Percentiles rank a stretch among this genome's conserved stretches.
phyloP scores from a whole-genome alignment of 352 stramenopile genomes.

The Phytophthora vignae region DNA sequence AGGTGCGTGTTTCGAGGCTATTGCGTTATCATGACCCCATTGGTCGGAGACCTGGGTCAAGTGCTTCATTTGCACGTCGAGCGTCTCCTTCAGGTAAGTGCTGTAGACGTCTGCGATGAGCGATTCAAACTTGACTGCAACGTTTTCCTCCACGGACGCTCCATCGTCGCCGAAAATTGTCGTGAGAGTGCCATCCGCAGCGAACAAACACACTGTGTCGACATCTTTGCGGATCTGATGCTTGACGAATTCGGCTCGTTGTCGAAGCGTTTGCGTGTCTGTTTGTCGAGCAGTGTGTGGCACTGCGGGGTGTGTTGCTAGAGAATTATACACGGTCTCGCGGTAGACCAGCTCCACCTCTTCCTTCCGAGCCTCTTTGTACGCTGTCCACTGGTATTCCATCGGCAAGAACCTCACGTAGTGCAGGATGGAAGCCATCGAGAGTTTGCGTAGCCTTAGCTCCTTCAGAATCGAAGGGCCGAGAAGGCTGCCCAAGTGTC shows the following conservation, averaged over 20 bases:
- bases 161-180: conserved; percentile 80
- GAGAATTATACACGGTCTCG: conserved; percentile 34
- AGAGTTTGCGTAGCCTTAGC: conserved; percentile 58
- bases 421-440: conserved; percentile 60
- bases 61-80: conserved; percentile 68
- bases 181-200: conserved; percentile 62
- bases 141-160: conserved; percentile 52
- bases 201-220: conserved; percentile 76
- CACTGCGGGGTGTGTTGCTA: conserved; percentile 2
- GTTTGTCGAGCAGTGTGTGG: conserved; percentile 6
- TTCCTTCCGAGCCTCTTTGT: conserved; percentile 66
- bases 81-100: conserved; percentile 52
- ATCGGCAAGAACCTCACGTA: conserved; percentile 75
- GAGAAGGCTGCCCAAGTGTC: conserved; percentile 58
- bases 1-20: conserved; percentile 17
- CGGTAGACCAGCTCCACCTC: conserved; percentile 60
- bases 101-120: conserved; percentile 72
- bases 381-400: conserved; percentile 70
- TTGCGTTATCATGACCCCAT: conserved; percentile 63
- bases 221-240: conserved; percentile 77
- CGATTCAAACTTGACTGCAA: conserved; percentile 69
- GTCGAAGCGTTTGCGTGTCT: conserved; percentile 50
- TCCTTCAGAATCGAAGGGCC: conserved; percentile 59
- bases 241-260: conserved; percentile 77
- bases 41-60: conserved; percentile 63